Conservation (phyloP, 2,329 filamentous ascomycete genomes). For the Ascocoryne sarcoides region DNA sequence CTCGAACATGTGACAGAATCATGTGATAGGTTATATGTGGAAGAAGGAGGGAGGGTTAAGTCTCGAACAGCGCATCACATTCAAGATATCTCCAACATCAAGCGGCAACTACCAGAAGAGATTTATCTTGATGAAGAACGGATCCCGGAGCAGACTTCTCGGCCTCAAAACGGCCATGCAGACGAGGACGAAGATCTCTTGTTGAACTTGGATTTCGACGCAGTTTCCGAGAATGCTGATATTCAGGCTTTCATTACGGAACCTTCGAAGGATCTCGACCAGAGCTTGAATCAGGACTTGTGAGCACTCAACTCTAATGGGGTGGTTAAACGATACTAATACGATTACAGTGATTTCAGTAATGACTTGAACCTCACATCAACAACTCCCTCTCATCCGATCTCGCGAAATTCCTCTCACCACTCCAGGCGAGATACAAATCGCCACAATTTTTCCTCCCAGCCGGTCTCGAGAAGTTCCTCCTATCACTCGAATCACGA, state of each 20-base stretch:
- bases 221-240: neutral
- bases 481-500: neutral
- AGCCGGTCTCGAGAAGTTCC: neutral
- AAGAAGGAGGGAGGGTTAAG: constrained; percentile 1
- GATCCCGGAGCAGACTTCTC: constrained; percentile 4
- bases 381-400: no score
- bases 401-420: neutral
- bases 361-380: no score
- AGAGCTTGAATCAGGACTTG: neutral
- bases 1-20: constrained; percentile 11
- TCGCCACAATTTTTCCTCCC: neutral
- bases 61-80: constrained; percentile 14
- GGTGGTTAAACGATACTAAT: no score
- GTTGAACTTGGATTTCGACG: constrained; percentile 6
- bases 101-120: constrained; percentile 17
- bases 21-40: constrained; percentile 16
- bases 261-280: neutral
- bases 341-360: no score
- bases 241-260: neutral
- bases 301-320: neutral
- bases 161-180: constrained; percentile 1
- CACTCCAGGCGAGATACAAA: neutral
- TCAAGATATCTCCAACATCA: constrained; percentile 14
- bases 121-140: constrained; percentile 7
- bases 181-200: constrained; percentile 4